Evolutionary conservation across 805 yeast genomes (phyloP).

Genomic region (Starmera caribaea): DNA sequence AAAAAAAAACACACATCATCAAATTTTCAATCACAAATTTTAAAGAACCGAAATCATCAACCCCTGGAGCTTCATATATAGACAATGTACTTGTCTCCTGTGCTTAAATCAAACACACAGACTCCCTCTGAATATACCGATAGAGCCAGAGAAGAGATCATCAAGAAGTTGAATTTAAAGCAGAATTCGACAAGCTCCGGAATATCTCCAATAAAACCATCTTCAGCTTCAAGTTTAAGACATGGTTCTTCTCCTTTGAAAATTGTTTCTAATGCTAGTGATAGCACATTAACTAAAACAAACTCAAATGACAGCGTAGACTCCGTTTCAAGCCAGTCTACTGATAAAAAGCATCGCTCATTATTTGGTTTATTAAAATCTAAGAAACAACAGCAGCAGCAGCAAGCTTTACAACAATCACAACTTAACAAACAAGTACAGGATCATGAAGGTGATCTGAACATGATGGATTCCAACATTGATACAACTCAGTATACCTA

Average conservation of each 20-base stretch:
- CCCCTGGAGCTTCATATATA: neutral
- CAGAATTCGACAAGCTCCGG: neutral
- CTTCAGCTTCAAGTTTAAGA: conserved; percentile 10
- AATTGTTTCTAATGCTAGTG: conserved; percentile 16
- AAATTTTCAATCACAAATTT: neutral
- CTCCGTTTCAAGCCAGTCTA: conserved; percentile 5
- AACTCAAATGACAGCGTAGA: conserved; percentile 14
- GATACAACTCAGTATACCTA: conserved; percentile 4
- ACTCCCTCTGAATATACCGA: conserved; percentile 22
- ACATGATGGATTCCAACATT: neutral
- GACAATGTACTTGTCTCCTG: conserved; percentile 17
- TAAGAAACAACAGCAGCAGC: too few relatives aligned
- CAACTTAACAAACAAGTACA: neutral
- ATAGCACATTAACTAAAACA: conserved; percentile 12
- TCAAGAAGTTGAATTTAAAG: conserved; percentile 12
- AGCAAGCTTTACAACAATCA: neutral
- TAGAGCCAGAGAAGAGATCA: conserved; percentile 21
- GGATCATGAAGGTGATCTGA: conserved; percentile 7
- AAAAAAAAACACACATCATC: too few relatives aligned
- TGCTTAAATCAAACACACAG: conserved; percentile 5
- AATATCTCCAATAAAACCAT: too few relatives aligned
- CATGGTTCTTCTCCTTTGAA: conserved; percentile 22
- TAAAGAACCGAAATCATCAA: neutral
- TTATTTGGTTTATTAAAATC: neutral
- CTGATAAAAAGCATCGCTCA: neutral